Conservation (phyloP, 164 flowering plant genomes). For the Umbellularia californica region DNA sequence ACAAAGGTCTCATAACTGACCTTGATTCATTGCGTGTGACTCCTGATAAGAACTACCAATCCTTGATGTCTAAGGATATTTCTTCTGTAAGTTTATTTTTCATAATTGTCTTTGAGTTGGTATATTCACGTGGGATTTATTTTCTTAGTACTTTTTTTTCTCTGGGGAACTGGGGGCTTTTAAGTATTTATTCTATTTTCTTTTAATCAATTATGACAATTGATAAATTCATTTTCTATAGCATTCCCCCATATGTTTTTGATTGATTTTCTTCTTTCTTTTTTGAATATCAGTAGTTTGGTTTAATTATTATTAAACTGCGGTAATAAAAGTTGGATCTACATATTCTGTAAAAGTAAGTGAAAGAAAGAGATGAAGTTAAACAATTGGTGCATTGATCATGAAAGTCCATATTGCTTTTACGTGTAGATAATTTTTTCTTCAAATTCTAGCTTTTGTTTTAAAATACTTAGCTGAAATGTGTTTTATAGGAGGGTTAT, state of each 20-base stretch:
- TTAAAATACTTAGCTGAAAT: no score
- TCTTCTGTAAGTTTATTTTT: slow-evolving; percentile 46
- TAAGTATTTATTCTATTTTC: background rate
- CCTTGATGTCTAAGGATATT: slow-evolving; percentile 47
- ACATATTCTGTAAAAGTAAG: no score
- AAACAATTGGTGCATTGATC: no score
- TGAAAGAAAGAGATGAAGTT: no score
- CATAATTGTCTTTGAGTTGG: background rate
- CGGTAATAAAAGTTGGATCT: no score
- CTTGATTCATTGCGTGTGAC: slow-evolving; percentile 72
- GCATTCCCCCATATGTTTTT: background rate
- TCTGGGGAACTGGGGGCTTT: background rate
- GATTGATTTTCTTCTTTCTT: no score
- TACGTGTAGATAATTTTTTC: no score
- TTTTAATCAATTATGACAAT: no score
- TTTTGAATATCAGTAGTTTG: background rate
- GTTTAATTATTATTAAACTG: background rate
- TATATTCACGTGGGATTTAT: background rate
- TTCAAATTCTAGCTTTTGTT: no score
- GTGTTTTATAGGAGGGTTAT: no score
- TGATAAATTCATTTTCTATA: no score
- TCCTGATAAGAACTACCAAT: slow-evolving; percentile 62
- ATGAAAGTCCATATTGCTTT: no score
- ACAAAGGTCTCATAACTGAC: slow-evolving; percentile 75
- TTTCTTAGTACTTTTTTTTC: background rate